Percentiles rank a stretch among this genome's conserved stretches.
Conservation (phyloP, 179 eudicot species). For the Corrigiola litoralis region DNA sequence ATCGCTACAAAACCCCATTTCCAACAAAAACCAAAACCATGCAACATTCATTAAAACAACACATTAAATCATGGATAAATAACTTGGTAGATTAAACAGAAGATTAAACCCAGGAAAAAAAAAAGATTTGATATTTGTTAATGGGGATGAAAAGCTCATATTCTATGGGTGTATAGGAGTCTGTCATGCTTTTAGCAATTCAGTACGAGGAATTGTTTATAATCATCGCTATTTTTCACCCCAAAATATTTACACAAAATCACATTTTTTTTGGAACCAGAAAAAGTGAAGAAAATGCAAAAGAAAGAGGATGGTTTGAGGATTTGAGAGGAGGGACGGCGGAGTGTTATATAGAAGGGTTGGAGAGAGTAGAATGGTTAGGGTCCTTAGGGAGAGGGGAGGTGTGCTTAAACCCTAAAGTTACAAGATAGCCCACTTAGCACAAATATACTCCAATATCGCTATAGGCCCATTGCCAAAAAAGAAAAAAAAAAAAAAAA, state of each 20-base stretch:
- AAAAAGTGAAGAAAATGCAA: background rate
- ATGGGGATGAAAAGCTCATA: conserved; percentile 42
- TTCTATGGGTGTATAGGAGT: conserved; percentile 77
- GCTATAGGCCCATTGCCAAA: too few species aligned
- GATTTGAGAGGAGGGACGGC: too few species aligned
- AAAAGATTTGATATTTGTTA: background rate
- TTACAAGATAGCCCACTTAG: too few species aligned
- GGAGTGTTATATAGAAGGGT: too few species aligned
- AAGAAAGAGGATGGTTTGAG: background rate
- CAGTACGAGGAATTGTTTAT: conserved; percentile 76
- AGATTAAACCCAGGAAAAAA: background rate
- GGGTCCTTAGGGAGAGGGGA: too few species aligned
- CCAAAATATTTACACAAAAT: background rate
- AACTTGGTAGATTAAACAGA: background rate
- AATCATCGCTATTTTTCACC: conserved; percentile 44
- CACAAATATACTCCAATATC: too few species aligned
- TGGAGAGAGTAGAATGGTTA: too few species aligned
- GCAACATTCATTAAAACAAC: background rate
- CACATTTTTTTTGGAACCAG: background rate
- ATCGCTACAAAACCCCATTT: conserved; percentile 18
- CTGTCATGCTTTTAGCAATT: conserved; percentile 67
- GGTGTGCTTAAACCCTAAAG: too few species aligned
- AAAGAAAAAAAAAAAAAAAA: too few species aligned
- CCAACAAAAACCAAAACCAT: background rate
- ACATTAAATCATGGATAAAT: background rate